Evolutionary conservation across 1,139 yeast genomes (phyloP).

Genomic region (Pichia sp.): DNA sequence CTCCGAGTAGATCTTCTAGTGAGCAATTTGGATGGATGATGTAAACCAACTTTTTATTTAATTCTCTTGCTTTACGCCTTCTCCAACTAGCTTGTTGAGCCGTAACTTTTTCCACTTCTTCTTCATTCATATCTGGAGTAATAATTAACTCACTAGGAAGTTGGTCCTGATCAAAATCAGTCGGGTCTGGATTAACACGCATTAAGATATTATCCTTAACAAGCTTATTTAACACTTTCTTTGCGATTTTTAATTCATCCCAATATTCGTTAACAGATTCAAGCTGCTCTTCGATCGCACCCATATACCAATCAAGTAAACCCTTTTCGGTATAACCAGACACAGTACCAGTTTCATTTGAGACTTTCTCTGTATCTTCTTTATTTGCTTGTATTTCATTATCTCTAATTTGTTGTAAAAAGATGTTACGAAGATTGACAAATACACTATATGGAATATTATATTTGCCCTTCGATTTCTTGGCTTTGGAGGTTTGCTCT

Average conservation of each 20-base stretch:
- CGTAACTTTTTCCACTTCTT: conserved; percentile 28
- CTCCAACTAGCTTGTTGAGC: conserved; percentile 25
- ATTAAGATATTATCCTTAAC: conserved; percentile 82
- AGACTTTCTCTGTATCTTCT: conserved; percentile 24
- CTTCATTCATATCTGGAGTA: conserved; percentile 23
- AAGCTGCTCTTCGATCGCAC: conserved; percentile 67
- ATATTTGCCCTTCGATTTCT: conserved; percentile 26
- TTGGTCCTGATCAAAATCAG: conserved; percentile 31
- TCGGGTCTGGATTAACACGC: conserved; percentile 63
- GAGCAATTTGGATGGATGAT: conserved; percentile 91
- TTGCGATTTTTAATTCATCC: conserved; percentile 64
- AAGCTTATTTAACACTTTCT: conserved; percentile 75
- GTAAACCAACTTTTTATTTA: conserved; percentile 41
- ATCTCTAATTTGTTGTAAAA: conserved; percentile 60
- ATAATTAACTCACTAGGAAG: conserved; percentile 21
- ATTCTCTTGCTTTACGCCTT: conserved; percentile 19
- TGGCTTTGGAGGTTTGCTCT: conserved; percentile 6
- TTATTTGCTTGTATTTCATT: conserved; percentile 40
- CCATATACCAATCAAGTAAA: conserved; percentile 74
- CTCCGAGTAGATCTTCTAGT: conserved; percentile 45
- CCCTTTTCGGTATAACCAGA: conserved; percentile 64
- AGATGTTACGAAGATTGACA: conserved; percentile 72
- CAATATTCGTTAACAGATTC: conserved; percentile 66
- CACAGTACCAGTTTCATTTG: conserved; percentile 34
- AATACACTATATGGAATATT: conserved; percentile 82